Evolutionary conservation across 1,139 yeast genomes (phyloP), one percentile per base, ranked within the genome.

Genomic region (Hemisphaericaspora subhashii): DNA sequence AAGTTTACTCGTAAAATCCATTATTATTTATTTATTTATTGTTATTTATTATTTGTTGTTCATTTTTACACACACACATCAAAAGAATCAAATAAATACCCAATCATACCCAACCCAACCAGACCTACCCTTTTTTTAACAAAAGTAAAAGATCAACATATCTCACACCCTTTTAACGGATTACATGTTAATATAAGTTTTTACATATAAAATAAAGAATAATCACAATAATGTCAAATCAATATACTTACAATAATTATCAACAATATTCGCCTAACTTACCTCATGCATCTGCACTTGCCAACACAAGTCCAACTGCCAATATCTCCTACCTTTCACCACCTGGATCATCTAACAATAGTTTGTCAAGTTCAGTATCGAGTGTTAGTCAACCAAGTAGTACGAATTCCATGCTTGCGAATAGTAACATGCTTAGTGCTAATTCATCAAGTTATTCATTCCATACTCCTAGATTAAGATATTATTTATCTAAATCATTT

Each of bases 401-500:
- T 15, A 22, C 38, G 8, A 34, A 37, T 27, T 33, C 37, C 9
- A 33, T 34, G 37, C 33, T 37, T 21, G 37, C 37, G 8, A 12
- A 15, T 20, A 20, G 23, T 22, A 37, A 29, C 21, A 22, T 22
- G 11, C 31, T 33, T 18, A 26, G 32, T 31, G 25, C 41, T 31
- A 38, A 35, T 37, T 42, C 28, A 7, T 53, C 67, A 23, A 58
- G 53, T 42, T 68, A 68, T 46, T 62, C 68, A 22, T 64, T 65
- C 49, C 74, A 68, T 42, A 68, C 67, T 29, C 74, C 76, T 3
- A 54, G 75, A 35, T 63, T 70, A 46, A 62, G 77, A 50, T 71
- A 70, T 50, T 71, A 70, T 53, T 57, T 71, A 37, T 76, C 82
- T 21, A 80, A 80, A 51, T 79, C 82, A 26, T 80, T 81, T 59